Evolutionary conservation across 2,329 filamentous ascomycete species (phyloP).

Genomic region (Akanthomyces dipterigenus): DNA sequence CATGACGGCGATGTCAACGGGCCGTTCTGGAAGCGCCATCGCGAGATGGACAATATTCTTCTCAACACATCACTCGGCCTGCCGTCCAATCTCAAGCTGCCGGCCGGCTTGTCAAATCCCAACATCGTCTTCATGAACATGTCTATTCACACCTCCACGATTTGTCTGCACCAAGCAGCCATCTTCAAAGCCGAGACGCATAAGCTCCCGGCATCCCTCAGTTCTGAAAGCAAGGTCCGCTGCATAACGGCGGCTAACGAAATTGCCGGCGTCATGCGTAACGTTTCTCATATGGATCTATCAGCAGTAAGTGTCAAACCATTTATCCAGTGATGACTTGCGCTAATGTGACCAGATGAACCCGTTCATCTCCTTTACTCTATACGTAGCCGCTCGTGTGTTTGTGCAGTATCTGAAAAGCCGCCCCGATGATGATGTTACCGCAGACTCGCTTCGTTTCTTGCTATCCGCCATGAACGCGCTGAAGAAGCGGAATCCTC

Average conservation of each 20-base stretch:
- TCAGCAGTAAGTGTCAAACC: slow-evolving; percentile 54
- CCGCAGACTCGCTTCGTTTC: slow-evolving; percentile 78
- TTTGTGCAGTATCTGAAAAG: slow-evolving; percentile 97
- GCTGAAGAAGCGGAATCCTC: slow-evolving; percentile 76
- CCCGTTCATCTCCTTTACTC: slow-evolving; percentile 88
- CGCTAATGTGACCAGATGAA: slow-evolving; percentile 62
- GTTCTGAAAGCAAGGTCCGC: slow-evolving; percentile 83
- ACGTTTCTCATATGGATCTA: slow-evolving; percentile 85
- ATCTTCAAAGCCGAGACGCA: slow-evolving; percentile 97
- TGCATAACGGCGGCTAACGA: slow-evolving; percentile 92
- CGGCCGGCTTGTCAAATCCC: slow-evolving; percentile 64
- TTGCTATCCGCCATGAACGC: slow-evolving; percentile 85
- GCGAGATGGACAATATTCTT: slow-evolving; percentile 81
- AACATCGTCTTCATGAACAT: slow-evolving; percentile 94
- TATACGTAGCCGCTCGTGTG: slow-evolving; percentile 91
- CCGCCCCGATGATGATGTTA: slow-evolving; percentile 75
- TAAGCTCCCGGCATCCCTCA: slow-evolving; percentile 66
- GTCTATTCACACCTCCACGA: slow-evolving; percentile 93
- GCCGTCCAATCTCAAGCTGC: slow-evolving; percentile 74
- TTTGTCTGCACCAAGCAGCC: slow-evolving; percentile 95
- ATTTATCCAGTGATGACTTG: slow-evolving; percentile 16
- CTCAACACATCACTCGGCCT: slow-evolving; percentile 79
- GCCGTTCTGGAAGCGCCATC: slow-evolving; percentile 91
- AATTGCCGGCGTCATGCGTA: slow-evolving; percentile 90
- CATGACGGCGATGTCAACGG: slow-evolving; percentile 83